phyloP scores from a whole-genome alignment of 176 grass and related monocot genomes.

The Echinochloa phyllopogon region DNA sequence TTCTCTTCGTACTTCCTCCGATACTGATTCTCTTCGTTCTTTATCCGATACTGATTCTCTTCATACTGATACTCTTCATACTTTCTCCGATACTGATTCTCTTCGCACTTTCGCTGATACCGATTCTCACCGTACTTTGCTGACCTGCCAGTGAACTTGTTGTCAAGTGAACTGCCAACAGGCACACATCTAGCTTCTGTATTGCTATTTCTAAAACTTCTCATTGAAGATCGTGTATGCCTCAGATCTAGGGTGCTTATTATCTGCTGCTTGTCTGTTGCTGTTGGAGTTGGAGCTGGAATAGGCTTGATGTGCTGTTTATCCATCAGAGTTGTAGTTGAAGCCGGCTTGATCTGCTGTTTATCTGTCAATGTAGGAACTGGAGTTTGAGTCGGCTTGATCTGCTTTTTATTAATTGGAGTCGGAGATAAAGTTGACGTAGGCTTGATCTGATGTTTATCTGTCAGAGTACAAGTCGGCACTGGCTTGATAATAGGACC shows the following conservation, averaged over 20 bases:
- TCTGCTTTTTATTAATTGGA: slow-evolving; percentile 2
- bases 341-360: slow-evolving; percentile 20
- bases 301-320: slow-evolving; percentile 15
- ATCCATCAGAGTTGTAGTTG: neutral
- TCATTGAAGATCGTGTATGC: slow-evolving; percentile 38
- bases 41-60: neutral
- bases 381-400: neutral
- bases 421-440: neutral
- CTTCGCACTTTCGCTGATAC: neutral
- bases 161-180: neutral
- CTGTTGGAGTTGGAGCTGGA: slow-evolving; percentile 10
- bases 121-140: slow-evolving; percentile 26
- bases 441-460: neutral
- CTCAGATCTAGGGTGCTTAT: slow-evolving; percentile 36
- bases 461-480: neutral
- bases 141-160: neutral
- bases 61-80: neutral
- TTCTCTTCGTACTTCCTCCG: no score
- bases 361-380: neutral
- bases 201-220: slow-evolving; percentile 28
- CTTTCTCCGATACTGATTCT: neutral
- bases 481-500: slow-evolving; percentile 24
- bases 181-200: slow-evolving; percentile 11
- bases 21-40: no score
- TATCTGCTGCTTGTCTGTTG: slow-evolving; percentile 27